These are phyloP conservation scores for Penicillium decumbens DNA, from an alignment of 2,329 filamentous ascomycete genomes.

Conservation along the genomic window DNA sequence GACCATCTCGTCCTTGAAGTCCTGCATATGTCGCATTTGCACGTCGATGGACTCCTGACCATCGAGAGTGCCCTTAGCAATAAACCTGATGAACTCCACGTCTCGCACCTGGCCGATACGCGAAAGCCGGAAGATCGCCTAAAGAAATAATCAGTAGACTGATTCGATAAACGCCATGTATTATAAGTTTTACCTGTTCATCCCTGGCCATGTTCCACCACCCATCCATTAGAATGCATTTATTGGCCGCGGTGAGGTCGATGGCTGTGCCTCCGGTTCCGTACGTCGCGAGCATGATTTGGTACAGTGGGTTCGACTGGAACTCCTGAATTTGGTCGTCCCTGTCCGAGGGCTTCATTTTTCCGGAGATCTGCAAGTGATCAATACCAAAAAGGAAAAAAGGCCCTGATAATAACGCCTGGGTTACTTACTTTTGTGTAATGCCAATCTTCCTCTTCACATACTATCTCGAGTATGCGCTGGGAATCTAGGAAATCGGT, in stretches of 20 bases:
- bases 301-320: slow-evolving; percentile 32
- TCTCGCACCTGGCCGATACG: slow-evolving; percentile 61
- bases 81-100: slow-evolving; percentile 56
- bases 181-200: slow-evolving; percentile 48
- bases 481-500: slow-evolving; percentile 56
- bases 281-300: slow-evolving; percentile 54
- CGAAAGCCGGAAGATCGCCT: slow-evolving; percentile 56
- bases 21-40: slow-evolving; percentile 53
- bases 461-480: slow-evolving; percentile 49
- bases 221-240: slow-evolving; percentile 52
- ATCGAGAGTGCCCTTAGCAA: slow-evolving; percentile 45
- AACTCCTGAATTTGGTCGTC: slow-evolving; percentile 48
- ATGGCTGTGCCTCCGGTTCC: slow-evolving; percentile 56
- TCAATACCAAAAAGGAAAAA: neutral
- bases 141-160: neutral
- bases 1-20: slow-evolving; percentile 43
- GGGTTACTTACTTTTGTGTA: slow-evolving; percentile 19
- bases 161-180: neutral
- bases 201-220: slow-evolving; percentile 62
- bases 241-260: slow-evolving; percentile 58
- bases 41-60: slow-evolving; percentile 49
- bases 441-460: slow-evolving; percentile 42
- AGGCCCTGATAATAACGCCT: no score
- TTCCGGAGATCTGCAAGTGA: slow-evolving; percentile 45
- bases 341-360: slow-evolving; percentile 44